phyloP scores from a whole-genome alignment of 2,329 filamentous ascomycete species.

The Davidsoniella neocaledoniae region DNA sequence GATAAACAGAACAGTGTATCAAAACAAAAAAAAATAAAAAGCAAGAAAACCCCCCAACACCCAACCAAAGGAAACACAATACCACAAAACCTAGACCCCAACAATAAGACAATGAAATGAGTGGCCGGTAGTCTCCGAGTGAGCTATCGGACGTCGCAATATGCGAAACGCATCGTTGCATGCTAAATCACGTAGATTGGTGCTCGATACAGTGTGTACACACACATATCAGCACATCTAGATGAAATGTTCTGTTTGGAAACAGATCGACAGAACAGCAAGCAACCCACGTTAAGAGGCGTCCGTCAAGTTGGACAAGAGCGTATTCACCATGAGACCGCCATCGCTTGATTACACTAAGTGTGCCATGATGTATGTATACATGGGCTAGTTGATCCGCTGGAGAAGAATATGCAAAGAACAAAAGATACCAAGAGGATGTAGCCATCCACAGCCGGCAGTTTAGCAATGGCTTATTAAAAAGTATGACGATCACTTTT shows the following conservation, averaged over 20 bases:
- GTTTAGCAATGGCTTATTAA: too few relatives aligned
- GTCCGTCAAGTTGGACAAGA: neutral
- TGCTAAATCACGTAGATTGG: too few relatives aligned
- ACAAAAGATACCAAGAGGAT: too few relatives aligned
- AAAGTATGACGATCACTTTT: too few relatives aligned
- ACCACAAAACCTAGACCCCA: neutral
- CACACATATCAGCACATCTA: too few relatives aligned
- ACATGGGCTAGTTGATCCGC: too few relatives aligned
- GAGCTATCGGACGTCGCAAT: too few relatives aligned
- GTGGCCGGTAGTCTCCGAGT: too few relatives aligned
- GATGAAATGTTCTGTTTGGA: neutral
- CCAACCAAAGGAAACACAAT: conserved; percentile 2
- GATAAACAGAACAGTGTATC: conserved; percentile 5
- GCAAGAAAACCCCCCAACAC: neutral
- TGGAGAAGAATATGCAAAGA: too few relatives aligned
- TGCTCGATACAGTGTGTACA: too few relatives aligned
- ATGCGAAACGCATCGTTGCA: too few relatives aligned
- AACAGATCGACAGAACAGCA: neutral
- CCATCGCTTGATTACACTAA: neutral
- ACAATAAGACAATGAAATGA: conserved; percentile 1
- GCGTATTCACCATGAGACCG: neutral
- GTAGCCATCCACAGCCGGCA: too few relatives aligned
- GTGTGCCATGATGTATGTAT: neutral
- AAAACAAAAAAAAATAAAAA: neutral
- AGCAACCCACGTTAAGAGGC: neutral